phyloP scores from a whole-genome alignment of 768 basidiomycete species.

The Postia placenta region DNA sequence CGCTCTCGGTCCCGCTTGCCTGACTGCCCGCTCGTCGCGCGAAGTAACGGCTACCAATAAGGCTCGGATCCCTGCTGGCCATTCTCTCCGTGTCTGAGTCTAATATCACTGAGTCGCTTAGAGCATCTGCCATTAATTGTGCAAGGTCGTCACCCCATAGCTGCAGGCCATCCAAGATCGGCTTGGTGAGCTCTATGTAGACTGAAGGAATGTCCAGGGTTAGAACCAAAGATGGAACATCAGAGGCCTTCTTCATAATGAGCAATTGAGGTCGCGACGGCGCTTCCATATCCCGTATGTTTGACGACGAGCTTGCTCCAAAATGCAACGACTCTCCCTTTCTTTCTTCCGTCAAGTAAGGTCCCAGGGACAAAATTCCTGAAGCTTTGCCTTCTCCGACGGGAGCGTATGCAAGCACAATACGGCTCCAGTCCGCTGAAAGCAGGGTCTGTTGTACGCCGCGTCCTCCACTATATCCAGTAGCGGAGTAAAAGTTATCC shows the following conservation, averaged over 20 bases:
- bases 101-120: conserved; percentile 13
- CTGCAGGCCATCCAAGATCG: conserved; percentile 69
- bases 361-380: conserved; percentile 46
- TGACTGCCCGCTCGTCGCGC: conserved; percentile 37
- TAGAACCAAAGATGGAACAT: not conserved
- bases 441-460: conserved; percentile 23
- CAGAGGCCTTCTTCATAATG: not conserved
- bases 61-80: conserved; percentile 49
- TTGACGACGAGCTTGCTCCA: conserved; percentile 11
- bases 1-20: conserved; percentile 35
- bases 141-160: conserved; percentile 83
- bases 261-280: not conserved
- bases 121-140: conserved; percentile 57
- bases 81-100: conserved; percentile 23
- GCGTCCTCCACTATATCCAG: not conserved
- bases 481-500: conserved; percentile 7
- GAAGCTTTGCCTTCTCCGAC: conserved; percentile 34
- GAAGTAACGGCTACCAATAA: conserved; percentile 81
- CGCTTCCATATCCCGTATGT: not conserved
- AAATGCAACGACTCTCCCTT: not conserved
- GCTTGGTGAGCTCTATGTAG: conserved; percentile 57
- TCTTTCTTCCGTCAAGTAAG: conserved; percentile 10
- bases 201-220: conserved; percentile 53
- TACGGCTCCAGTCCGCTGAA: conserved; percentile 36
- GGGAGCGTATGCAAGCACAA: conserved; percentile 44